Base-by-base conservation (phyloP, 2,329 filamentous ascomycete genomes). In the Coniochaeta sp. region DNA sequence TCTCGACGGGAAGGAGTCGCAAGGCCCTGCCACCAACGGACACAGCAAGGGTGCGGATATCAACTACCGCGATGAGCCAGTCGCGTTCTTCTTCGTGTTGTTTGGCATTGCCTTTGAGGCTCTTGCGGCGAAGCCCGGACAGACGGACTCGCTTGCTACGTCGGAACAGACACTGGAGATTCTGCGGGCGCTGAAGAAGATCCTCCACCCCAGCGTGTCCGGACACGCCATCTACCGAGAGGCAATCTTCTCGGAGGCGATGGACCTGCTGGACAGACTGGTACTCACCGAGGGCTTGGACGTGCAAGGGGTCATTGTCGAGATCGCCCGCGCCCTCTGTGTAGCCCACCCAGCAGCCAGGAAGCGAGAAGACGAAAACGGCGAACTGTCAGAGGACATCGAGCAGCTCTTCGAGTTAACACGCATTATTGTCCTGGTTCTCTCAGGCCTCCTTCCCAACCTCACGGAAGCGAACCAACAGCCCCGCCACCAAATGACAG, bases 61-160 rank as follows among this genome's bases (percentile, higher is more conserved):
- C 71, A 97, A 97, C 67, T 99, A 99, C 66, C 88, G 94, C 46
- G 92, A 97, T 63, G 94, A 99, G 65, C 94, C 94, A 0, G 90
- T 97, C 1, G 94, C 94, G 0, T 99, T 99, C 76, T 99, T 99
- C 74, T 99, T 99, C 62, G 92, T 99, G 13, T 79, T 99, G 0
- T 99, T 97, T 61, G 94, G 94, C 10, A 85, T 99, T 52, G 91
- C 92, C 0, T 97, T 99, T 60, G 95, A 99, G 69, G 92, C 95
- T 16, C 79, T 99, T 22, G 92, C 92, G 7, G 90, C 89, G 6
- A 84, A 91, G 46, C 85, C 87, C 5, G 79, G 82, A 20, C 76
- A 80, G 48, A 74, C 72, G 28, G 84, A 87, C 58, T 76, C 85
- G 10, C 76, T 91, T 27, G 85, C 84, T 4, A 83, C 83, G 0